A percentile compares a stretch with the other conserved stretches of the same genome.
These are phyloP conservation scores for Orobanche coerulescens DNA, from an alignment of 257 asterid species.

Conservation along the genomic window DNA sequence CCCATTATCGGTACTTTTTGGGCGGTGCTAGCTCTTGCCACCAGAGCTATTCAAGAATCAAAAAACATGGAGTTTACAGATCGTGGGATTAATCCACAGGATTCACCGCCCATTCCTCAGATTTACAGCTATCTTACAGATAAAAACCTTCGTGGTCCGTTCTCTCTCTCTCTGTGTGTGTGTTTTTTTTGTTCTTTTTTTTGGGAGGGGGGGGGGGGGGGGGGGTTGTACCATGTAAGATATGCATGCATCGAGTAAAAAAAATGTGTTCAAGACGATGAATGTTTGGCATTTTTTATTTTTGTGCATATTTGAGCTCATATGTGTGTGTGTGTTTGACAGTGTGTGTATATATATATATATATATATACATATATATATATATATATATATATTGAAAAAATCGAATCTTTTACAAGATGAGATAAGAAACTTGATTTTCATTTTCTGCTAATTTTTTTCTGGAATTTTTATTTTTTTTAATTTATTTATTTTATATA, in stretches of 20 bases:
- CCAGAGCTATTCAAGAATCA: neutral
- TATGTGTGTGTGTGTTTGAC: no score
- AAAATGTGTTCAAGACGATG: neutral
- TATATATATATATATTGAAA: no score
- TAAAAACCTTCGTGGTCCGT: constrained; percentile 22
- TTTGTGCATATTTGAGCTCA: no score
- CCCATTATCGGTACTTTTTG: no score
- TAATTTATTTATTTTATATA: no score
- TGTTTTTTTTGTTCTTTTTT: no score
- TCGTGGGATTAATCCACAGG: constrained; percentile 16
- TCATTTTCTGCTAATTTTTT: neutral
- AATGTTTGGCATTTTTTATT: no score
- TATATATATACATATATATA: no score
- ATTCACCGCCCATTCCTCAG: constrained; percentile 7
- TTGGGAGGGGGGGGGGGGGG: no score
- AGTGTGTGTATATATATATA: no score
- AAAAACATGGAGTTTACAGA: constrained; percentile 24
- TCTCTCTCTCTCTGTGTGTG: neutral
- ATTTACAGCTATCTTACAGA: constrained; percentile 3
- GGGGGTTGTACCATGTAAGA: neutral
- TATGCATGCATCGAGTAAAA: neutral
- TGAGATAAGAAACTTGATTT: neutral
- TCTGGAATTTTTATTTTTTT: neutral
- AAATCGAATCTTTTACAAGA: no score
- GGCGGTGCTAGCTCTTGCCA: neutral